phyloP scores from a whole-genome alignment of 2,329 filamentous ascomycete species.

The Penicillium sp. region DNA sequence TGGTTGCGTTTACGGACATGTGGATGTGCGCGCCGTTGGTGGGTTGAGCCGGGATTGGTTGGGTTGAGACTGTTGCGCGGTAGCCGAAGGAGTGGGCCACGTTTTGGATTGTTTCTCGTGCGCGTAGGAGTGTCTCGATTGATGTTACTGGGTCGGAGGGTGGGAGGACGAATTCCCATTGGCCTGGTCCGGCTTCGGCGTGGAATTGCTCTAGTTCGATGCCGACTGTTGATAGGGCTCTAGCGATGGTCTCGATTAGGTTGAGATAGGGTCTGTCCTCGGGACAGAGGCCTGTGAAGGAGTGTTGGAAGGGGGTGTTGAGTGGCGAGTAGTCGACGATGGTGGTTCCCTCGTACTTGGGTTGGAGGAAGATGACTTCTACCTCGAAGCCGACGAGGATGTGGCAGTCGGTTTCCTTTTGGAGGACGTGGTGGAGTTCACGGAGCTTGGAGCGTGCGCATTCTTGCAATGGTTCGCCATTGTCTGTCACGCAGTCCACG shows the following conservation, averaged over 20 bases:
- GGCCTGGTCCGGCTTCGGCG: conserved; percentile 28
- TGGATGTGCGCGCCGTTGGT: conserved; percentile 32
- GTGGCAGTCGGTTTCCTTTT: not conserved
- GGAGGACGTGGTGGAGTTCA: not conserved
- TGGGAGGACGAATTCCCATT: conserved; percentile 32
- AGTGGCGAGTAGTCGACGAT: conserved; percentile 50
- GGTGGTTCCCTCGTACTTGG: conserved; percentile 37
- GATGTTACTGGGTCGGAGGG: conserved; percentile 24
- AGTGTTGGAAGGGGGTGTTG: conserved; percentile 52
- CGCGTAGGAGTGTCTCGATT: conserved; percentile 27
- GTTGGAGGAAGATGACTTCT: conserved; percentile 69
- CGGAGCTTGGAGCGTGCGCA: conserved; percentile 6
- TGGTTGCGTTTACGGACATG: conserved; percentile 13
- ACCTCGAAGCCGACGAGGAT: conserved; percentile 73
- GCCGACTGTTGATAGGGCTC: conserved; percentile 20
- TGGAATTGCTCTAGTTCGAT: conserved; percentile 32
- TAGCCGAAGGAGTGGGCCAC: conserved; percentile 18
- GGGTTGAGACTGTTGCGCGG: conserved; percentile 27
- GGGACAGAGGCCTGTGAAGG: conserved; percentile 64
- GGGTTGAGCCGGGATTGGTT: conserved; percentile 15
- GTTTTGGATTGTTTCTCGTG: conserved; percentile 25
- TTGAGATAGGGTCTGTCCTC: conserved; percentile 58
- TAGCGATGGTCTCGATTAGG: conserved; percentile 20
- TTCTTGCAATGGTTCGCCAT: not conserved
- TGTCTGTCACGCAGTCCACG: conserved; percentile 4